Evolutionary conservation across 2,329 filamentous ascomycete species (phyloP), one percentile per base, ranked within the genome.

Genomic region (Calonectria naviculata): DNA sequence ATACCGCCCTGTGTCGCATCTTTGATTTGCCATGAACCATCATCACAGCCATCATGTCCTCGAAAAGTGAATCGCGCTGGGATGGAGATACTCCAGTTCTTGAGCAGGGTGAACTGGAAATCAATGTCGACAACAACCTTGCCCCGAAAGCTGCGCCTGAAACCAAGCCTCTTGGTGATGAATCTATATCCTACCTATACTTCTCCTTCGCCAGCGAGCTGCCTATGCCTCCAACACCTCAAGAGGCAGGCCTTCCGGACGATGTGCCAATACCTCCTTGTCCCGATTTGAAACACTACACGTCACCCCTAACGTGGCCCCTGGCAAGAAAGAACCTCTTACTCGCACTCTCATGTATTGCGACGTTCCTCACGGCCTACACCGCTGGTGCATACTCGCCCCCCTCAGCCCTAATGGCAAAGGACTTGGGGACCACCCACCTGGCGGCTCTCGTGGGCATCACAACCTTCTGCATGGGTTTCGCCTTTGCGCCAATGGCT

Each of bases 401-500:
- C 0, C 90, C 93, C 0, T 85, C 91, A 0, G 81, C 82, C 6
- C 88, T 93, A 65, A 91, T 98, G 86, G 88, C 88, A 1, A 81
- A 84, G 2, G 89, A 93, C 78, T 94, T 94, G 83, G 81, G 88
- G 4, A 86, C 94, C 0, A 92, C 91, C 44, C 84, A 86, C 12
- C 87, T 93, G n/a, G 91, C 91, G 1, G 89, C 92, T n/a, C 85
- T 93, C 6, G 86, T 91, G 1, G 94, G 94, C 38, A 94, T 98
- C 71, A 97, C 95, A 0, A 89, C 91, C 0, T 98, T 97, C 82
- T 97, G 94, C 54, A 78, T 88, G 38, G 95, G 95, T 4, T 98
- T 98, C 75, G 94, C 89, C 0, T 82, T 95, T 28, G 93, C 94
- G 0, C 95, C 95, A 0, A 98, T 98, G 95, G 87, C 94, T 1